Conservation (phyloP, 2,329 filamentous ascomycete species). For the Colletotrichum echinochloae region DNA sequence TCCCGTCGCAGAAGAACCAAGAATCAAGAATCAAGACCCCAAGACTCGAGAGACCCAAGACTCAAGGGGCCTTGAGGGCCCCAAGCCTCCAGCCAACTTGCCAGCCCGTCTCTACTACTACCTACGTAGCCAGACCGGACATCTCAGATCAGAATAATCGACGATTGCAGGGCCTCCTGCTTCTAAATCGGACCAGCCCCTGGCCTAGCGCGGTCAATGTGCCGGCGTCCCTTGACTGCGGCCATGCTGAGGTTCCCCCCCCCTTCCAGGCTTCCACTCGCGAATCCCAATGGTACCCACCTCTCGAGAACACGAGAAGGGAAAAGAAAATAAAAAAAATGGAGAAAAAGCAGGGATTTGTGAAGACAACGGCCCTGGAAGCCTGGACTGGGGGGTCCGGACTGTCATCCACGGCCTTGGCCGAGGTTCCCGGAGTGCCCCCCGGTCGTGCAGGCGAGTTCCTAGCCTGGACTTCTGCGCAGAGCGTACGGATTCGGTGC, state of each 20-base stretch:
- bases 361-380: constrained; percentile 34
- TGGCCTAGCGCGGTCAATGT: constrained; percentile 38
- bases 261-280: no score
- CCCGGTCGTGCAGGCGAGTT: background rate
- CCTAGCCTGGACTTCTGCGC: background rate
- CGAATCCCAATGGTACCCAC: constrained; percentile 4
- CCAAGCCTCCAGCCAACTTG: background rate
- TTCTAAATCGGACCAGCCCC: constrained; percentile 40
- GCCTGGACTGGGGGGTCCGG: constrained; percentile 14
- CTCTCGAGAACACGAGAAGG: constrained; percentile 39
- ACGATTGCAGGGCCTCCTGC: constrained; percentile 29
- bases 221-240: constrained; percentile 16
- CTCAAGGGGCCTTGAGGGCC: background rate
- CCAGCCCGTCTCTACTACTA: no score
- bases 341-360: constrained; percentile 28
- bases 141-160: constrained; percentile 35
- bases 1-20: background rate
- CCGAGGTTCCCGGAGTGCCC: constrained; percentile 6
- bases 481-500: no score
- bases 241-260: background rate
- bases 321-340: constrained; percentile 30
- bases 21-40: constrained; percentile 1
- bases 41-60: background rate
- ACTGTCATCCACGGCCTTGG: constrained; percentile 21
- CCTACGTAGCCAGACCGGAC: constrained; percentile 11